A percentile compares a stretch with the other conserved stretches of the same genome.
These are phyloP conservation scores for Asterochloris sp. DNA, from an alignment of 139 green algal species.

Conservation along the genomic window DNA sequence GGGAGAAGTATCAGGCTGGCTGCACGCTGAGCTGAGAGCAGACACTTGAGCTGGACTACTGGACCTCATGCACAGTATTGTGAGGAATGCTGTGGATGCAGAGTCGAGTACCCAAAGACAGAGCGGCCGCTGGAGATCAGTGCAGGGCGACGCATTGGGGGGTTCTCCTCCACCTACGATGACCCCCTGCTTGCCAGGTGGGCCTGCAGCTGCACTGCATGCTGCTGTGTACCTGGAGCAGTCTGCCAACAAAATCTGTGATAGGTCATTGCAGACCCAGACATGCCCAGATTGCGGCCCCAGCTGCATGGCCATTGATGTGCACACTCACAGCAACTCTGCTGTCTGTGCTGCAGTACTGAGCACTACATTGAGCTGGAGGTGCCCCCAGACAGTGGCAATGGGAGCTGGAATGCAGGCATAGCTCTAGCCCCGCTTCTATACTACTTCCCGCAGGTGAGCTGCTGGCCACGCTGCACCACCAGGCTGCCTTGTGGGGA, in stretches of 20 bases:
- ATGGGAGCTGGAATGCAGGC: slow-evolving; percentile 49
- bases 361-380: slow-evolving; percentile 54
- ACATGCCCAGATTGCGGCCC: neutral
- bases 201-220: neutral
- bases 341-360: slow-evolving; percentile 23
- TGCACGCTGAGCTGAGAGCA: no score
- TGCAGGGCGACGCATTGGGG: slow-evolving; percentile 7
- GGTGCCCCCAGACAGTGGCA: slow-evolving; percentile 60
- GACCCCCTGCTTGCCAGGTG: slow-evolving; percentile 27
- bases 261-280: neutral
- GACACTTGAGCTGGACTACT: no score
- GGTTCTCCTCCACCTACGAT: neutral
- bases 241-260: no score
- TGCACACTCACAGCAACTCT: neutral
- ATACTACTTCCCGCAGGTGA: slow-evolving; percentile 42
- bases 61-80: no score
- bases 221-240: no score
- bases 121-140: slow-evolving; percentile 5
- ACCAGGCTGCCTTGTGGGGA: no score
- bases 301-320: neutral
- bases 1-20: no score
- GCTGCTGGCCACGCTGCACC: no score
- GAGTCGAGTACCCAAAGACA: slow-evolving; percentile 26
- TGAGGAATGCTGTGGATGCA: neutral
- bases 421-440: slow-evolving; percentile 67